These are phyloP conservation scores for Hypoxylon sp. DNA, from an alignment of 2,329 filamentous ascomycete species.

Conservation along the genomic window DNA sequence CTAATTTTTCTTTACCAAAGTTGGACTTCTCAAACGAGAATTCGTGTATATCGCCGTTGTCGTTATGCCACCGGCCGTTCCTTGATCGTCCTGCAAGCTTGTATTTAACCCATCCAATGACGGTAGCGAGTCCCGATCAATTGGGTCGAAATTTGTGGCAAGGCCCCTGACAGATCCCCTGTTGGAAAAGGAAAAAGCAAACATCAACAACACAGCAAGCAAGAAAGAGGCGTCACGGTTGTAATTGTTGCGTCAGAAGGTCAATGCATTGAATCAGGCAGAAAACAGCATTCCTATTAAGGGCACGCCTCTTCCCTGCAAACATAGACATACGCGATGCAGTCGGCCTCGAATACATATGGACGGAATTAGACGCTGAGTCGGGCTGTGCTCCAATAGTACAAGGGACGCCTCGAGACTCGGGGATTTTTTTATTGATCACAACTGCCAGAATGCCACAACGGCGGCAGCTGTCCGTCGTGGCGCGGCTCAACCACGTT, in stretches of 20 bases:
- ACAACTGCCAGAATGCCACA: slow-evolving; percentile 39
- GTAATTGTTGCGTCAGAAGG: slow-evolving; percentile 38
- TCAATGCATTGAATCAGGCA: slow-evolving; percentile 36
- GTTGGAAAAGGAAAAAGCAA: slow-evolving; percentile 40
- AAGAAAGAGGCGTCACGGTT: slow-evolving; percentile 23
- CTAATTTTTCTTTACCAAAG: slow-evolving; percentile 38
- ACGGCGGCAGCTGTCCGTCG: slow-evolving; percentile 42
- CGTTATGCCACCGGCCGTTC: slow-evolving; percentile 37
- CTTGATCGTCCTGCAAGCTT: slow-evolving; percentile 33
- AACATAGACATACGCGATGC: slow-evolving; percentile 24
- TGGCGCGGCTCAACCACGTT: slow-evolving; percentile 47
- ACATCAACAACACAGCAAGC: slow-evolving; percentile 40
- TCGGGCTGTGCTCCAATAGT: slow-evolving; percentile 38
- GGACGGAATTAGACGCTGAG: slow-evolving; percentile 33
- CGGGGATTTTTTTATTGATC: slow-evolving; percentile 45
- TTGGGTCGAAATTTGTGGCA: slow-evolving; percentile 45
- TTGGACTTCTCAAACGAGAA: slow-evolving; percentile 44
- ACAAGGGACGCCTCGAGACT: slow-evolving; percentile 43
- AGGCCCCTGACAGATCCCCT: slow-evolving; percentile 32
- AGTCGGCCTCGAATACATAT: slow-evolving; percentile 37
- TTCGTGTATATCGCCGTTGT: slow-evolving; percentile 36
- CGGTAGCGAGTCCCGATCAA: slow-evolving; percentile 38
- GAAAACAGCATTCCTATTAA: slow-evolving; percentile 36
- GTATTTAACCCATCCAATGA: slow-evolving; percentile 37
- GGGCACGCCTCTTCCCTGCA: slow-evolving; percentile 24